phyloP scores from a whole-genome alignment of 257 asterid genomes.

The Cruciata laevipes region DNA sequence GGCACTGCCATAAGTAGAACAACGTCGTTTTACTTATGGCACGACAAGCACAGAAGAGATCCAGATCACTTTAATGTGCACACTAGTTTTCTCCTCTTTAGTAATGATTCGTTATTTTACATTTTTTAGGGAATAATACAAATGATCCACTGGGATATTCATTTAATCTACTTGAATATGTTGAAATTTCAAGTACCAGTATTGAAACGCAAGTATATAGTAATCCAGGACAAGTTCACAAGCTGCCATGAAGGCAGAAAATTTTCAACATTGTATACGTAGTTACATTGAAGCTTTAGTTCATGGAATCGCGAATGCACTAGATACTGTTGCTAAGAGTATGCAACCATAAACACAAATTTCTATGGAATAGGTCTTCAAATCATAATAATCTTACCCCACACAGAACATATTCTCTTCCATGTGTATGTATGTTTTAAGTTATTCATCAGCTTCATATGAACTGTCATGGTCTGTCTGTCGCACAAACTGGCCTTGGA shows the following conservation, averaged over 20 bases:
- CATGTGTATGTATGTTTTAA: neutral
- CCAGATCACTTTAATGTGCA: neutral
- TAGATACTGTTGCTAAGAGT: neutral
- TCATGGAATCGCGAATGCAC: neutral
- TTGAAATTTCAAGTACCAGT: neutral
- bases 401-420: neutral
- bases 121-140: too few species aligned
- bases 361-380: neutral
- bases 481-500: constrained; percentile 57
- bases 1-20: too few species aligned
- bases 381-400: constrained; percentile 1
- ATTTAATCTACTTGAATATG: neutral
- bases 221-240: neutral
- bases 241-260: too few species aligned
- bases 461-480: constrained; percentile 38
- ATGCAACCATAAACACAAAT: neutral
- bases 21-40: too few species aligned
- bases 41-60: neutral
- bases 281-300: neutral
- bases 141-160: too few species aligned
- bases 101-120: too few species aligned
- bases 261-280: neutral
- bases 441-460: constrained; percentile 36
- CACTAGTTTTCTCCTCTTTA: neutral
- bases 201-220: neutral